Evolutionary conservation across 306 rosid species (phyloP).

Genomic region (Ceratonia siliqua): DNA sequence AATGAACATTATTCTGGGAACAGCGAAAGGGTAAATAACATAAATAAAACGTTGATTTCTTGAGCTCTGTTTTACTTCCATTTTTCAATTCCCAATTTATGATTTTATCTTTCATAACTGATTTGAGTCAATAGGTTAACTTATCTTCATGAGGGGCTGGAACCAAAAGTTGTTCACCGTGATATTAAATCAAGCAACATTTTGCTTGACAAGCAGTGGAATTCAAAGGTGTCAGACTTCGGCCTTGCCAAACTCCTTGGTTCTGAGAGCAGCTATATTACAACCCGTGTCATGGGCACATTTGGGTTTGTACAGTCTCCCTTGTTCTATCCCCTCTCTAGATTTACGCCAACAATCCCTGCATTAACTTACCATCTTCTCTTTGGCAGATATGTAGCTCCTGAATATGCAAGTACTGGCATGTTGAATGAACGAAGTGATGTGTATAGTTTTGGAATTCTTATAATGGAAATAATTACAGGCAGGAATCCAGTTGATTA

Average conservation of each 20-base stretch:
- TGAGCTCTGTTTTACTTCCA: background rate
- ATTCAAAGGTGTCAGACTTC: slow-evolving; percentile 71
- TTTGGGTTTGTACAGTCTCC: slow-evolving; percentile 51
- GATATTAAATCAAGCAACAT: slow-evolving; percentile 71
- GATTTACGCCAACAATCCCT: background rate
- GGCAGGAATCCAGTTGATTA: slow-evolving; percentile 73
- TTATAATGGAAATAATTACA: slow-evolving; percentile 62
- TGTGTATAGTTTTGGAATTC: slow-evolving; percentile 67
- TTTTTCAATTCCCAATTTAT: background rate
- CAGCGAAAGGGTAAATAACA: slow-evolving; percentile 57
- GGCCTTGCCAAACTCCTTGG: slow-evolving; percentile 76
- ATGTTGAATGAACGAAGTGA: slow-evolving; percentile 75
- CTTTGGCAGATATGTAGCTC: slow-evolving; percentile 63
- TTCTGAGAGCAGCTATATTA: slow-evolving; percentile 58
- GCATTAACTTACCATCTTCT: slow-evolving; percentile 9
- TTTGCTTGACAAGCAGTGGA: slow-evolving; percentile 69
- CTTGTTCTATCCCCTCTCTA: background rate
- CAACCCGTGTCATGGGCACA: slow-evolving; percentile 77
- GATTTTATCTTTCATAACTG: background rate
- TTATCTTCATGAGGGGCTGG: slow-evolving; percentile 71
- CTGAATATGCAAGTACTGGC: slow-evolving; percentile 77
- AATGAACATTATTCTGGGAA: slow-evolving; percentile 60
- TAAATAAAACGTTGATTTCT: background rate
- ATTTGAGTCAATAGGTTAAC: slow-evolving; percentile 43
- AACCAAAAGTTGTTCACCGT: slow-evolving; percentile 75